Conservation (phyloP, 164 flowering plant species). For the Liriodendron chinense region DNA sequence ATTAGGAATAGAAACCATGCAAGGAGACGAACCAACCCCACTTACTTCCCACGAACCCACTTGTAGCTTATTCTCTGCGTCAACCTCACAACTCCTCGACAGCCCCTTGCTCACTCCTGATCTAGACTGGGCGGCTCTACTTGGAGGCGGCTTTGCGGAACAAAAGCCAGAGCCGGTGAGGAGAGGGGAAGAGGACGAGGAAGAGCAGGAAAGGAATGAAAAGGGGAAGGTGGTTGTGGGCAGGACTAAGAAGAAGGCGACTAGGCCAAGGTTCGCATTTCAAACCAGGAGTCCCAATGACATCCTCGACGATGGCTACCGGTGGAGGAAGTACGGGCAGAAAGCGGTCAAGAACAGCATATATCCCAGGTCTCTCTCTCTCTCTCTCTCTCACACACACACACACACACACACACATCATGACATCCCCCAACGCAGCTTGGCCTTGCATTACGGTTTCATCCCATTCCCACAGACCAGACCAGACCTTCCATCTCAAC, state of each 20-base stretch:
- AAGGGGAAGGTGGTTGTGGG: conserved; percentile 16
- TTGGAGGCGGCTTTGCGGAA: conserved; percentile 22
- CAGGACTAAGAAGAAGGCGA: conserved; percentile 39
- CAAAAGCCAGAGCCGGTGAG: conserved; percentile 6
- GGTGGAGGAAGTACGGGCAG: conserved; percentile 84
- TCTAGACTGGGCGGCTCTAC: conserved; percentile 40
- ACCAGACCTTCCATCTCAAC: neutral
- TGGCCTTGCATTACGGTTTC: too few relatives aligned
- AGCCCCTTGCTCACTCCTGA: conserved; percentile 3
- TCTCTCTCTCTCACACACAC: neutral
- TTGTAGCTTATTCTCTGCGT: neutral
- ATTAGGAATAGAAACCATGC: conserved; percentile 1
- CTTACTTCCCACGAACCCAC: neutral
- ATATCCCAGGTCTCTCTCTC: conserved; percentile 55
- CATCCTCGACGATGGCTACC: conserved; percentile 71
- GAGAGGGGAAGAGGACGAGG: conserved; percentile 5
- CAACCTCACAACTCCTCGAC: neutral
- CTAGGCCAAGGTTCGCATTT: conserved; percentile 61
- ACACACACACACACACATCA: too few relatives aligned
- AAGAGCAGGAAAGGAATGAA: conserved; percentile 6
- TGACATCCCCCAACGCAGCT: neutral
- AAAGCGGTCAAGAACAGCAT: conserved; percentile 70
- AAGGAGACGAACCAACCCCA: conserved; percentile 10
- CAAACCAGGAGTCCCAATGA: conserved; percentile 61
- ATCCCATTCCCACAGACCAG: neutral